Percentiles rank a stretch among this genome's conserved stretches.
Conservation (phyloP, 2,329 filamentous ascomycete species). For the Coniochaeta sp. region DNA sequence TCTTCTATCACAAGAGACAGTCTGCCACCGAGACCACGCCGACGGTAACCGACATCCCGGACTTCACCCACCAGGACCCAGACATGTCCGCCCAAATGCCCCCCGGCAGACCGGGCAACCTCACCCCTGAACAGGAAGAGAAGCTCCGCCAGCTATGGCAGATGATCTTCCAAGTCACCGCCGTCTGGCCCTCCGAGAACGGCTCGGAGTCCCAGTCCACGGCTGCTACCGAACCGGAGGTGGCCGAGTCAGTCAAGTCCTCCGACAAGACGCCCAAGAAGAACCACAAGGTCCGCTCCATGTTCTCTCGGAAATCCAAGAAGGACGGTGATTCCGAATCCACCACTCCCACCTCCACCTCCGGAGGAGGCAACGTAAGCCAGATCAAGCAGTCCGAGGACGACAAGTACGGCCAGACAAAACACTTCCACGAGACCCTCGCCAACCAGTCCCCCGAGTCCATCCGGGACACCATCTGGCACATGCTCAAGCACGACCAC, state of each 20-base stretch:
- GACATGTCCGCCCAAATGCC: constrained; percentile 29
- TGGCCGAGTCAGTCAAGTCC: constrained; percentile 16
- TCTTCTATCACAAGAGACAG: background rate
- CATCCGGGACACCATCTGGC: constrained; percentile 78
- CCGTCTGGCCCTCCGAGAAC: constrained; percentile 34
- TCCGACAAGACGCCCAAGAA: constrained; percentile 55
- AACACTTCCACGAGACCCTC: constrained; percentile 77
- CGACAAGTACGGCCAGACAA: constrained; percentile 89
- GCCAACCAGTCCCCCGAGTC: constrained; percentile 70
- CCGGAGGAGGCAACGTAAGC: constrained; percentile 27
- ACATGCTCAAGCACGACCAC: constrained; percentile 91
- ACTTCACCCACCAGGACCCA: no score
- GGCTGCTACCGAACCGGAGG: constrained; percentile 19
- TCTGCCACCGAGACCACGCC: background rate
- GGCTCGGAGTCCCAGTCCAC: constrained; percentile 23
- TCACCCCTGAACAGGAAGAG: constrained; percentile 82
- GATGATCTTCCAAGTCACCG: constrained; percentile 68
- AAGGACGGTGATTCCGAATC: constrained; percentile 39
- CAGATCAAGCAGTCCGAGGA: constrained; percentile 48
- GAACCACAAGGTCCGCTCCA: constrained; percentile 63
- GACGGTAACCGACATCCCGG: background rate
- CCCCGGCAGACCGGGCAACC: constrained; percentile 73
- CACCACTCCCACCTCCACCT: constrained; percentile 20
- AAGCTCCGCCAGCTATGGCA: constrained; percentile 87
- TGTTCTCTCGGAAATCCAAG: constrained; percentile 59